Conservation (phyloP, 2,329 filamentous ascomycete genomes). For the Penicillium brasilianum region DNA sequence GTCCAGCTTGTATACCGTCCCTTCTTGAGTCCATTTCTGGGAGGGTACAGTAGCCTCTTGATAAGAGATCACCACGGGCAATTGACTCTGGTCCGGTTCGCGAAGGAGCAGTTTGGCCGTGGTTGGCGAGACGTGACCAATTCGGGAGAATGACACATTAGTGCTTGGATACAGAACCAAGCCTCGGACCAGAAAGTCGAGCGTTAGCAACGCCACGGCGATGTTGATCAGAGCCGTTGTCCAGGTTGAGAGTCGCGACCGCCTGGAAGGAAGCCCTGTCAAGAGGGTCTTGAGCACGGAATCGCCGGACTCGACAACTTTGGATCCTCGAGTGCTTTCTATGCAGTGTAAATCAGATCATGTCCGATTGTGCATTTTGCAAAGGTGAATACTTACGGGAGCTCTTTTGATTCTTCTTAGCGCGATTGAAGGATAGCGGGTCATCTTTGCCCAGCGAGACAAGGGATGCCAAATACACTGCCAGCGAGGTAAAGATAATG, state of each 20-base stretch:
- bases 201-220: conserved; percentile 68
- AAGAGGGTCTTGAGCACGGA: conserved; percentile 68
- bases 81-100: conserved; percentile 75
- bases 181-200: conserved; percentile 79
- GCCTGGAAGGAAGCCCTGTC: conserved; percentile 74
- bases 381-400: conserved; percentile 13
- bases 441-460: conserved; percentile 26
- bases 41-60: conserved; percentile 44
- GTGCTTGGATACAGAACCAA: conserved; percentile 70
- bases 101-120: conserved; percentile 82
- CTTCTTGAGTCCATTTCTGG: conserved; percentile 67
- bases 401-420: conserved; percentile 13
- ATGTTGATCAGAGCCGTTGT: conserved; percentile 75
- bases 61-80: conserved; percentile 76
- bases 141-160: conserved; percentile 81
- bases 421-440: conserved; percentile 6
- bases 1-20: conserved; percentile 67
- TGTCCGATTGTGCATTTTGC: neutral
- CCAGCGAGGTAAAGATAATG: conserved; percentile 48
- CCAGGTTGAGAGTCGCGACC: conserved; percentile 68
- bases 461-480: conserved; percentile 52
- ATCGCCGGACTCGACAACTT: conserved; percentile 17
- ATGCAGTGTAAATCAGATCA: neutral
- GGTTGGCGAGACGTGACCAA: conserved; percentile 83
- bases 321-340: conserved; percentile 13